These are phyloP conservation scores for Kodamaea sagamina DNA, from an alignment of 805 yeast genomes.

Conservation along the genomic window DNA sequence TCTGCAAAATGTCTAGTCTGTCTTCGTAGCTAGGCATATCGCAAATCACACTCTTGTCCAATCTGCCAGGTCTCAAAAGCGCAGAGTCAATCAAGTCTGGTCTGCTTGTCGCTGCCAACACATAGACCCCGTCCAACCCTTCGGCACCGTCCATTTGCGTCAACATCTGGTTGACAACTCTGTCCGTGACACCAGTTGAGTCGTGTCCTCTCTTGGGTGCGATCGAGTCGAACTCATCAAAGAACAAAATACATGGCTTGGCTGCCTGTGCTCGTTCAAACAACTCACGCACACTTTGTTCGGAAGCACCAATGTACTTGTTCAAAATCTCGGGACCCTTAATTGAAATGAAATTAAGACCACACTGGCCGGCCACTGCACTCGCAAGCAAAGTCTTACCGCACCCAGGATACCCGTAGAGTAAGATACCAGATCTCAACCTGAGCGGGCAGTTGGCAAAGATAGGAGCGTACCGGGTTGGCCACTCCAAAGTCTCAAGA, in stretches of 20 bases:
- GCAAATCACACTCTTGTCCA: conserved; percentile 89
- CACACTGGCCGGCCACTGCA: conserved; percentile 92
- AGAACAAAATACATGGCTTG: conserved; percentile 87
- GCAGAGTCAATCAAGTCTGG: conserved; percentile 97
- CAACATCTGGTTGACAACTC: conserved; percentile 94
- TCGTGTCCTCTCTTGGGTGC: conserved; percentile 99
- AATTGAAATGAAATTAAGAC: conserved; percentile 86
- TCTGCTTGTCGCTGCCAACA: conserved; percentile 92
- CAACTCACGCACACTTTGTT: conserved; percentile 88
- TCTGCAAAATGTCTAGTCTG: conserved; percentile 67
- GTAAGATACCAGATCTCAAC: conserved; percentile 81
- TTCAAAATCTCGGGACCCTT: conserved; percentile 96
- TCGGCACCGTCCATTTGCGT: conserved; percentile 99
- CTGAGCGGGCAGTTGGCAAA: conserved; percentile 85
- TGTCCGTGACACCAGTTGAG: conserved; percentile 95
- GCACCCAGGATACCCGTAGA: conserved; percentile 97
- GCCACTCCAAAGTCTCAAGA: conserved; percentile 94
- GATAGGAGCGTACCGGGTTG: conserved; percentile 94
- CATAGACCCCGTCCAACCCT: conserved; percentile 95
- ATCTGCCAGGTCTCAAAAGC: conserved; percentile 89
- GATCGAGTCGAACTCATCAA: conserved; percentile 95
- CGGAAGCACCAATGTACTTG: conserved; percentile 96
- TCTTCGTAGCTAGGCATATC: conserved; percentile 77
- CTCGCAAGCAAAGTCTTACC: conserved; percentile 93
- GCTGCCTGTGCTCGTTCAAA: conserved; percentile 95